phyloP scores from a whole-genome alignment of 768 basidiomycete genomes.

The Panus rudis region DNA sequence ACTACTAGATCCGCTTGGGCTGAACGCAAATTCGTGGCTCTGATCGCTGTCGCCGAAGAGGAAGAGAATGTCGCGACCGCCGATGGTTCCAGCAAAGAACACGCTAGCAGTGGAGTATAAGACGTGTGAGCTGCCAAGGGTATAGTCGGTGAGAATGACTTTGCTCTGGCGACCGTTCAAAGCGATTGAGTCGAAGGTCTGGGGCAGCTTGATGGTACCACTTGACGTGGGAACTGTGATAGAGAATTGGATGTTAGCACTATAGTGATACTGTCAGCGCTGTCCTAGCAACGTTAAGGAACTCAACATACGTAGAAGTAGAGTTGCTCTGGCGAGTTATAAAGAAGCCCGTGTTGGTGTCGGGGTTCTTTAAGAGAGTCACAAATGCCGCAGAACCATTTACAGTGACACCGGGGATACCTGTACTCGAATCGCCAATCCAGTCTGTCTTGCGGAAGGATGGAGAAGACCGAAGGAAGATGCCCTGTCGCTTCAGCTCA shows the following conservation, averaged over 20 bases:
- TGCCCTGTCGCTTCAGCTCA: slow-evolving; percentile 70
- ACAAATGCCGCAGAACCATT: slow-evolving; percentile 46
- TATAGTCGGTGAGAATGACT: slow-evolving; percentile 63
- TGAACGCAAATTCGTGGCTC: slow-evolving; percentile 28
- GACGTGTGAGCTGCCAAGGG: slow-evolving; percentile 56
- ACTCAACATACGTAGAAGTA: slow-evolving; percentile 48
- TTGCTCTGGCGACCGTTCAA: slow-evolving; percentile 70
- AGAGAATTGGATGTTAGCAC: slow-evolving; percentile 47
- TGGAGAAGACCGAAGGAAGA: slow-evolving; percentile 74
- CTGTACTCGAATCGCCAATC: slow-evolving; percentile 55
- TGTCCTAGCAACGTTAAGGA: neutral
- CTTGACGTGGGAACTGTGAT: slow-evolving; percentile 49
- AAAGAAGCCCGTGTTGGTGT: slow-evolving; percentile 60
- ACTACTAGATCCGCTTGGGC: slow-evolving; percentile 12
- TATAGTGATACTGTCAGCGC: slow-evolving; percentile 15
- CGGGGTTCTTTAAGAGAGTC: slow-evolving; percentile 62
- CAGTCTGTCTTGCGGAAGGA: slow-evolving; percentile 78
- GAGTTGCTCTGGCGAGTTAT: slow-evolving; percentile 63
- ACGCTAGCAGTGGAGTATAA: slow-evolving; percentile 71
- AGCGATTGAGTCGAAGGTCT: slow-evolving; percentile 43
- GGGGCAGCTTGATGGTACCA: slow-evolving; percentile 51
- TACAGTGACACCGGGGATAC: slow-evolving; percentile 29
- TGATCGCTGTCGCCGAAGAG: slow-evolving; percentile 30
- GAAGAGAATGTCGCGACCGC: slow-evolving; percentile 33
- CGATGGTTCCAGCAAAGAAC: slow-evolving; percentile 52